These are phyloP conservation scores for Alternaria angustiovoidea DNA, from an alignment of 2,329 filamentous ascomycete genomes.

Conservation along the genomic window DNA sequence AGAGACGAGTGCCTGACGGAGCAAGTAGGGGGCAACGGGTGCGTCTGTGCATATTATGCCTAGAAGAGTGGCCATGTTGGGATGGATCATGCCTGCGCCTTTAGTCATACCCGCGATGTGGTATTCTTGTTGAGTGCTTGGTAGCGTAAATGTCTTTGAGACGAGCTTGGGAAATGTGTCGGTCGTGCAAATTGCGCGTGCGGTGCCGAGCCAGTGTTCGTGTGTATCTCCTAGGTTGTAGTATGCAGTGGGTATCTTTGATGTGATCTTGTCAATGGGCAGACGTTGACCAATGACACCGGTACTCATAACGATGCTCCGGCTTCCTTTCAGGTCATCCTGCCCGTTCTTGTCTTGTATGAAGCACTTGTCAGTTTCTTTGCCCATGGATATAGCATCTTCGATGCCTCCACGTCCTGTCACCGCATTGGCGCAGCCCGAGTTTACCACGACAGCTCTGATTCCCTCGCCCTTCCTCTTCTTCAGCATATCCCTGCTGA, in stretches of 20 bases:
- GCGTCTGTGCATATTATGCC: conserved; percentile 93
- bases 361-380: conserved; percentile 74
- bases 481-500: conserved; percentile 77
- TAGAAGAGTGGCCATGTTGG: conserved; percentile 96
- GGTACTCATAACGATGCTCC: conserved; percentile 96
- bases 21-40: conserved; percentile 72
- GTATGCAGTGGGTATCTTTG: conserved; percentile 80
- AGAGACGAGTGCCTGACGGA: conserved; percentile 74
- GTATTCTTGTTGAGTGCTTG: conserved; percentile 81
- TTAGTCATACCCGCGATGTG: conserved; percentile 94
- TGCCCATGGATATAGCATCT: conserved; percentile 86
- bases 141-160: conserved; percentile 83
- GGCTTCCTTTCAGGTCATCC: conserved; percentile 58
- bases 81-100: conserved; percentile 98
- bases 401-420: conserved; percentile 89
- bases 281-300: conserved; percentile 95
- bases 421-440: conserved; percentile 95
- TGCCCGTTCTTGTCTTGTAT: conserved; percentile 42
- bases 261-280: conserved; percentile 88
- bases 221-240: conserved; percentile 76
- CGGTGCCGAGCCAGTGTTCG: conserved; percentile 84
- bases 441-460: conserved; percentile 87
- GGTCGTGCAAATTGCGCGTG: conserved; percentile 94
- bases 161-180: conserved; percentile 98
- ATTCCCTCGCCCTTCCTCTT: conserved; percentile 73